phyloP scores from a whole-genome alignment of 2,329 filamentous ascomycete species.

The Hypoxylon sp. region DNA sequence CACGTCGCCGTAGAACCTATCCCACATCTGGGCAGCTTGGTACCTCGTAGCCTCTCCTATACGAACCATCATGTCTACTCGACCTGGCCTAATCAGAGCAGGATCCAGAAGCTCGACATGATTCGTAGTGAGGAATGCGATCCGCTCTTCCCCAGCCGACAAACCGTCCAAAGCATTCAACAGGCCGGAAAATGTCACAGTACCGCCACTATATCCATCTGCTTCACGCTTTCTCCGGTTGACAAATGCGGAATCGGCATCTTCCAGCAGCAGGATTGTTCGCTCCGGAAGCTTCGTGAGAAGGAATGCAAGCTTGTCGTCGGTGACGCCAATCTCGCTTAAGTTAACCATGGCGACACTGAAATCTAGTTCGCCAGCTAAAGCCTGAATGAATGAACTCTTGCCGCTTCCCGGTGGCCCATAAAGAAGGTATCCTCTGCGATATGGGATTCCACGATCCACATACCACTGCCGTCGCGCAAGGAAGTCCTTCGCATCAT shows the following conservation, averaged over 20 bases:
- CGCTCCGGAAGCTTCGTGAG: conserved; percentile 87
- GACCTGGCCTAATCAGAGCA: conserved; percentile 88
- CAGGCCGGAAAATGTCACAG: conserved; percentile 93
- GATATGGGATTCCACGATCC: conserved; percentile 94
- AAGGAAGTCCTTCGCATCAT: conserved; percentile 87
- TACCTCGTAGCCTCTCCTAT: conserved; percentile 89
- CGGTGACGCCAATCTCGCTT: conserved; percentile 89
- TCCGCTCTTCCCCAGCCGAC: conserved; percentile 93
- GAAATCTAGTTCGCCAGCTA: conserved; percentile 93
- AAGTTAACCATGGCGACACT: conserved; percentile 94
- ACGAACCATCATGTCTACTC: conserved; percentile 92
- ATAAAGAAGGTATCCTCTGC: conserved; percentile 88
- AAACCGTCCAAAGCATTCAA: conserved; percentile 90
- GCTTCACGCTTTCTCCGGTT: conserved; percentile 82
- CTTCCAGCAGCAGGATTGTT: conserved; percentile 87
- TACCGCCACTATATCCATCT: conserved; percentile 88
- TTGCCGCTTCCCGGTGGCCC: conserved; percentile 93
- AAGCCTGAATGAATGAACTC: conserved; percentile 94
- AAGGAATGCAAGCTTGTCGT: conserved; percentile 89
- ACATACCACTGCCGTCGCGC: conserved; percentile 87
- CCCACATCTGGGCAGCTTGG: conserved; percentile 91
- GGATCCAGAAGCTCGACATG: conserved; percentile 91
- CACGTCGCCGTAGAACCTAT: conserved; percentile 91
- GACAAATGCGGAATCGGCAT: conserved; percentile 91
- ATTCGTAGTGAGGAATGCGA: conserved; percentile 95